Conservation (phyloP, 2,329 filamentous ascomycete species). For the Trichophyton simii region DNA sequence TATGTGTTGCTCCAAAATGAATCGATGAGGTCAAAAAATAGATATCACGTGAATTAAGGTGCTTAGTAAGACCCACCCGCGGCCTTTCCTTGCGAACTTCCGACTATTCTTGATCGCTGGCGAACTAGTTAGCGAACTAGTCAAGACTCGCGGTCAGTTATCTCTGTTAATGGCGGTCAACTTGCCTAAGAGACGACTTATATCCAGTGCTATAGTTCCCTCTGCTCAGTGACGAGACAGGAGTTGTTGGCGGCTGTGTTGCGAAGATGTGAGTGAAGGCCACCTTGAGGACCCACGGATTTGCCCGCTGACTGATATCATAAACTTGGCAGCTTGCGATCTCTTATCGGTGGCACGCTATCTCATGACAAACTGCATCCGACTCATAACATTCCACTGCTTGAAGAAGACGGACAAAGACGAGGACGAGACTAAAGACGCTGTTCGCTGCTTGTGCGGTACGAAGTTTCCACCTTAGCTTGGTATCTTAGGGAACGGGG, state of each 20-base stretch:
- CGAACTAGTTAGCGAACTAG: background rate
- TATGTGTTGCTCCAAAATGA: background rate
- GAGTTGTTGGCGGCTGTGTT: background rate
- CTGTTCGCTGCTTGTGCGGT: background rate
- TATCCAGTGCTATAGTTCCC: background rate
- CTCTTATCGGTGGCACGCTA: background rate
- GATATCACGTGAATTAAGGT: background rate
- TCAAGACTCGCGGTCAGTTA: background rate
- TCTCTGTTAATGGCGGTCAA: background rate
- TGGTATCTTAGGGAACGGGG: background rate
- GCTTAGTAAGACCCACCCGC: background rate
- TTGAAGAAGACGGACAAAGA: background rate
- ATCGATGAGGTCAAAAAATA: background rate
- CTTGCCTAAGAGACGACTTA: background rate
- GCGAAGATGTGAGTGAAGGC: background rate
- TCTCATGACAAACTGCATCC: background rate
- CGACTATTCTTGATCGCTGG: background rate
- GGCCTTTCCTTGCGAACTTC: background rate
- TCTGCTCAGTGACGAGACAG: background rate
- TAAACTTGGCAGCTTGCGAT: background rate
- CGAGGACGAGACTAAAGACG: background rate
- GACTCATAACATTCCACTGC: background rate
- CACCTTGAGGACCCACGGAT: background rate
- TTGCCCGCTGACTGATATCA: slow-evolving; percentile 3
- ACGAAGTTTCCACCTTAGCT: background rate